Evolutionary conservation across 371 early-diverging fungal genomes (phyloP).

Genomic region (Apophysomyces ossiformis): DNA sequence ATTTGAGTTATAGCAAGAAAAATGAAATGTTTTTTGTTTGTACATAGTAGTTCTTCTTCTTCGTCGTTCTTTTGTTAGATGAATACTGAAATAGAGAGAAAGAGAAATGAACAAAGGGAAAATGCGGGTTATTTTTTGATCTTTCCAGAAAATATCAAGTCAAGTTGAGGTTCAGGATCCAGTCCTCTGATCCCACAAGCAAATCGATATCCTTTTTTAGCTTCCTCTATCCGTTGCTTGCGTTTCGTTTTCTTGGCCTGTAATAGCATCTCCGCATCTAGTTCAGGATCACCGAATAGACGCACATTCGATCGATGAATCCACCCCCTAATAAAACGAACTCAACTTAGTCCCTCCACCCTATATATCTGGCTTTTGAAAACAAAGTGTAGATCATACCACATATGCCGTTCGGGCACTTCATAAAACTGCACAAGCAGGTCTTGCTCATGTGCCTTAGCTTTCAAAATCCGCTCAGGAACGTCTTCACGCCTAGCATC

Average conservation of each 20-base stretch:
- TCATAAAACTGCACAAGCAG: constrained; percentile 37
- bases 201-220: constrained; percentile 33
- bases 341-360: not conserved
- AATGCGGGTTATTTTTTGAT: not conserved
- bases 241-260: constrained; percentile 36
- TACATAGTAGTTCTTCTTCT: not conserved
- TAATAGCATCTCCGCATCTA: constrained; percentile 37
- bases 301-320: constrained; percentile 27
- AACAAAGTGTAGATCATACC: constrained; percentile 28
- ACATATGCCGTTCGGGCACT: constrained; percentile 37
- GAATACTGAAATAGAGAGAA: not conserved
- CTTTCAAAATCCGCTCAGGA: constrained; percentile 23
- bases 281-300: constrained; percentile 34
- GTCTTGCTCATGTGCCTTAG: constrained; percentile 16
- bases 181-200: constrained; percentile 35
- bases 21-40: not conserved
- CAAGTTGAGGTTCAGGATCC: constrained; percentile 26
- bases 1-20: not conserved
- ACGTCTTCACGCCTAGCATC: constrained; percentile 25
- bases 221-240: constrained; percentile 33
- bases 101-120: not conserved
- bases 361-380: not conserved
- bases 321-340: constrained; percentile 42
- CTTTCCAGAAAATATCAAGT: constrained; percentile 2
- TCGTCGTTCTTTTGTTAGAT: not conserved